phyloP scores from a whole-genome alignment of 2,329 filamentous ascomycete genomes.

The Verticillium nubilum region DNA sequence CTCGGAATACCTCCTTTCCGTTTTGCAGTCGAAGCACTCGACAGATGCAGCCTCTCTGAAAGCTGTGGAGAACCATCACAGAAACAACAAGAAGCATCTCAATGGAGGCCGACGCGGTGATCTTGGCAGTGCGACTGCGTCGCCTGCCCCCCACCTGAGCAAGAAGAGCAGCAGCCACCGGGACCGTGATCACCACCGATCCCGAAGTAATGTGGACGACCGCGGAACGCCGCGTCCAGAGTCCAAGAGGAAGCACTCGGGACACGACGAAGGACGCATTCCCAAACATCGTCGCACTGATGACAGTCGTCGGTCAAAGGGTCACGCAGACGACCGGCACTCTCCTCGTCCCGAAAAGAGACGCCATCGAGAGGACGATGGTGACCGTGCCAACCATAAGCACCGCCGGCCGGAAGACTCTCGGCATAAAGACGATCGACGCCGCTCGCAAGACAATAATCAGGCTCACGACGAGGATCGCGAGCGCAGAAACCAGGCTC shows the following conservation, averaged over 20 bases:
- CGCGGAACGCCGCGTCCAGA: conserved; percentile 46
- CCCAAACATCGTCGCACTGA: conserved; percentile 37
- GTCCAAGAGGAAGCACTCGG: conserved; percentile 55
- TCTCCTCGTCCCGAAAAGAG: conserved; percentile 20
- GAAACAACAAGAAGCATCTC: conserved; percentile 78
- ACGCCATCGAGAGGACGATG: conserved; percentile 22
- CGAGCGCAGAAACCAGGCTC: conserved; percentile 34
- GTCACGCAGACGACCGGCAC: conserved; percentile 31
- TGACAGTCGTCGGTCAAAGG: conserved; percentile 31
- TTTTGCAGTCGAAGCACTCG: conserved; percentile 79
- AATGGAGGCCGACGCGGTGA: conserved; percentile 58
- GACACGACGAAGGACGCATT: conserved; percentile 35
- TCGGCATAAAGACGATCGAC: conserved; percentile 22
- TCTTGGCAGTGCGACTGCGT: conserved; percentile 60
- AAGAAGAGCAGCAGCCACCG: conserved; percentile 43
- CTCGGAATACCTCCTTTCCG: conserved; percentile 92
- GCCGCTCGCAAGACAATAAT: conserved; percentile 15
- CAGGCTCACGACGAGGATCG: conserved; percentile 8
- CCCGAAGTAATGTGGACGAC: conserved; percentile 46
- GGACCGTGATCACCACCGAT: conserved; percentile 45
- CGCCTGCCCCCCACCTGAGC: conserved; percentile 55
- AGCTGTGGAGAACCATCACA: conserved; percentile 86
- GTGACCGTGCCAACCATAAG: conserved; percentile 19
- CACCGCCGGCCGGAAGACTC: conserved; percentile 29
- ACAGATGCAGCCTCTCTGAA: conserved; percentile 71